Conservation (phyloP, 768 basidiomycete species). For the Suillus subaureus region DNA sequence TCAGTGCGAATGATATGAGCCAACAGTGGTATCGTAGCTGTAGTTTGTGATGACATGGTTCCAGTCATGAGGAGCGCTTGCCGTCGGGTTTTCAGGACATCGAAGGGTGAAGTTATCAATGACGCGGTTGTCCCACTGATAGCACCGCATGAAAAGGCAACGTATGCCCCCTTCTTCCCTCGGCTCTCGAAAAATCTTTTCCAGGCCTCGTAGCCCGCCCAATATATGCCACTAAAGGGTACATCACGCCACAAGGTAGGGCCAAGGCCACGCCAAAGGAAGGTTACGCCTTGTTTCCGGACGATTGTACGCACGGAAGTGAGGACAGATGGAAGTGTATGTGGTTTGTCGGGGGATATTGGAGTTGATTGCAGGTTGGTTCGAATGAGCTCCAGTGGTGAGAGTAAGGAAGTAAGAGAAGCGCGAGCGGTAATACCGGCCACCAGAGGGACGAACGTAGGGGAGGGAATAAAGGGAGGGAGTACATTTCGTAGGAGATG, state of each 20-base stretch:
- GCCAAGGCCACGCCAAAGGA: constrained; percentile 89
- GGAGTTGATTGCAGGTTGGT: constrained; percentile 94
- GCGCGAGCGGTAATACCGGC: constrained; percentile 87
- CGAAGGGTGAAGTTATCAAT: constrained; percentile 90
- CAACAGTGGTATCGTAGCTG: constrained; percentile 65
- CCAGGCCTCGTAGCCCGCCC: constrained; percentile 90
- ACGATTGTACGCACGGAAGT: constrained; percentile 61
- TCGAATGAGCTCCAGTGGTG: constrained; percentile 90
- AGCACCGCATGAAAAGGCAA: constrained; percentile 90
- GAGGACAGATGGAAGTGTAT: constrained; percentile 78
- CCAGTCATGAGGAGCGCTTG: constrained; percentile 80
- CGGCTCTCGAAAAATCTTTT: constrained; percentile 62
- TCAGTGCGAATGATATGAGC: constrained; percentile 75
- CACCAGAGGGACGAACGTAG: constrained; percentile 64
- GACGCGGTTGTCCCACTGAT: constrained; percentile 86
- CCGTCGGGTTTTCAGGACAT: constrained; percentile 93
- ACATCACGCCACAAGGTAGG: constrained; percentile 97
- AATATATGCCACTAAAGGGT: constrained; percentile 95
- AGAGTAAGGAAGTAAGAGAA: constrained; percentile 72
- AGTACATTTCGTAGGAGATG: constrained; percentile 69
- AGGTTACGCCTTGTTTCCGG: constrained; percentile 60
- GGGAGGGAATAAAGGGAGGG: constrained; percentile 58
- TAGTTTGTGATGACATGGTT: constrained; percentile 38
- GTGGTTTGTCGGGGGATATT: constrained; percentile 63
- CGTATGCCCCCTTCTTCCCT: constrained; percentile 58